A percentile compares a stretch with the other conserved stretches of the same genome.
Evolutionary conservation across 2,329 filamentous ascomycete species (phyloP).

Genomic region (Epicoccum sorghinum): DNA sequence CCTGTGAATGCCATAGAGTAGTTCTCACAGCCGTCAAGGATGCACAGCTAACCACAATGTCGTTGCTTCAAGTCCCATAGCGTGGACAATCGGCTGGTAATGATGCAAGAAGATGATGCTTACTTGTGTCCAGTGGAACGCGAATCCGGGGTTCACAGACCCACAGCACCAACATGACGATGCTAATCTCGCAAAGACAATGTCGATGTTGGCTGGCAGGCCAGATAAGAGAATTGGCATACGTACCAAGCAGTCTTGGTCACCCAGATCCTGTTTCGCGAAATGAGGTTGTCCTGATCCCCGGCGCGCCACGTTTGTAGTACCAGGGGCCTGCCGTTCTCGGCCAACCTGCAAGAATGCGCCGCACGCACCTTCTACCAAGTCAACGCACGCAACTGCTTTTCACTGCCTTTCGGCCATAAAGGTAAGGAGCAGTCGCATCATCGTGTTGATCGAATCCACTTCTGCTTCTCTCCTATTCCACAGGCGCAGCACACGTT

Average conservation of each 20-base stretch:
- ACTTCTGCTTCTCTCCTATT: constrained; percentile 4
- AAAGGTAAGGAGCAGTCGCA: neutral
- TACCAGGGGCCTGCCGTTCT: constrained; percentile 4
- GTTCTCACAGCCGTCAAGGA: too few relatives aligned
- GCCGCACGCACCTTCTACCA: neutral
- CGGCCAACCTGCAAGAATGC: constrained; percentile 8
- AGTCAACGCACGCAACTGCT: constrained; percentile 6
- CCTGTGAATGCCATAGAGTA: too few relatives aligned
- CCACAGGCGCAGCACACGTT: constrained; percentile 1
- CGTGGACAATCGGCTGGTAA: neutral
- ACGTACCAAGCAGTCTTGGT: neutral
- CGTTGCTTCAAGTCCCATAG: too few relatives aligned
- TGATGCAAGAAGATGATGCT: neutral
- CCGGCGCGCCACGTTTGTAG: neutral
- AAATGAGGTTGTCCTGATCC: constrained; percentile 2
- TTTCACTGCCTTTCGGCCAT: neutral
- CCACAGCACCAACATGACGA: neutral
- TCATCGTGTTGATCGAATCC: constrained; percentile 4
- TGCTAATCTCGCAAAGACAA: neutral
- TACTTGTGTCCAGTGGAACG: neutral
- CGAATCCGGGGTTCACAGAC: constrained; percentile 7
- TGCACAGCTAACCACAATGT: too few relatives aligned
- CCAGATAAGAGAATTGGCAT: neutral
- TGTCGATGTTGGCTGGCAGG: too few relatives aligned
- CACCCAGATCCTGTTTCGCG: neutral